Evolutionary conservation across 139 green algal genomes (phyloP).

Genomic region (Tetradesmus obliquus): DNA sequence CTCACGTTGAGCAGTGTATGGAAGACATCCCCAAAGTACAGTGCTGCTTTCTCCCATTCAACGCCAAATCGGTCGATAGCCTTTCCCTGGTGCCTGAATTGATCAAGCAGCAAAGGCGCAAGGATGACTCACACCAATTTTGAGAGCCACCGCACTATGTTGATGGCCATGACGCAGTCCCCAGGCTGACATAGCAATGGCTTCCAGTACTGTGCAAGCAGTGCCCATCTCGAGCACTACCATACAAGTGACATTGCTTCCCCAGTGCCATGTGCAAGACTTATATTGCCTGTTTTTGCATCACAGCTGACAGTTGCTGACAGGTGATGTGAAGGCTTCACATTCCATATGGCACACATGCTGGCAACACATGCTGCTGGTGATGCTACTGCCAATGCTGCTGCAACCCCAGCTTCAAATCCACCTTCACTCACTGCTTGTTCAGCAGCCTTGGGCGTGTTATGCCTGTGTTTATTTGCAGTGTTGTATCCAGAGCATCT

Average conservation of each 20-base stretch:
- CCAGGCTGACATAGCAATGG: too few relatives aligned
- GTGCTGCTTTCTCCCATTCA: background rate
- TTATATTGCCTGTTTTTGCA: background rate
- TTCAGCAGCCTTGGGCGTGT: background rate
- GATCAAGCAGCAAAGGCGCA: background rate
- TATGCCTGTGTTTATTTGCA: slow-evolving; percentile 24
- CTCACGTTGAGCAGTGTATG: slow-evolving; percentile 36
- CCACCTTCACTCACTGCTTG: background rate
- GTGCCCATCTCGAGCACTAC: too few relatives aligned
- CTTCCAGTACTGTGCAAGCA: too few relatives aligned
- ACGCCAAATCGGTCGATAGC: slow-evolving; percentile 17
- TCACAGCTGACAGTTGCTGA: background rate
- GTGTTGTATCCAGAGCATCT: background rate
- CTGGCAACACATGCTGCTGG: background rate
- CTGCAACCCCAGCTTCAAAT: background rate
- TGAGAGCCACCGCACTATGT: too few relatives aligned
- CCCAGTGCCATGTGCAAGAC: background rate
- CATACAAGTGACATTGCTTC: too few relatives aligned
- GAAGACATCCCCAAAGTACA: slow-evolving; percentile 32
- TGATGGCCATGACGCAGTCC: too few relatives aligned
- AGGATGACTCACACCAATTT: too few relatives aligned
- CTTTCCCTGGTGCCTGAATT: slow-evolving; percentile 25
- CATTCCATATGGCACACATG: background rate
- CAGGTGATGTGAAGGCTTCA: background rate
- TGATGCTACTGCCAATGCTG: background rate